Evolutionary conservation across 176 grass and related monocot genomes (phyloP).

Genomic region (Alloteropsis semialata): DNA sequence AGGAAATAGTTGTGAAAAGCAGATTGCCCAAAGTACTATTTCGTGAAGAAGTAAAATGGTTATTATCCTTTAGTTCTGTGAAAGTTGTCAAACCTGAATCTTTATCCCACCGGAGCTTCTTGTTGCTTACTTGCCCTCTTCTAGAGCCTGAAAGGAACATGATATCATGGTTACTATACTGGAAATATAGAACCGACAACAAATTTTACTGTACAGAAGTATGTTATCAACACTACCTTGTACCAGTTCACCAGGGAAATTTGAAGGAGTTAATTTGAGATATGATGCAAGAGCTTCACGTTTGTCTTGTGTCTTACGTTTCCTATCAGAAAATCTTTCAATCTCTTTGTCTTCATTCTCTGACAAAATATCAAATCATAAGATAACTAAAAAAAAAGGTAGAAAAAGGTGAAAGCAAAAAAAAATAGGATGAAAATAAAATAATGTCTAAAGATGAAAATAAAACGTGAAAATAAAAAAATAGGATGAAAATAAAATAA

Average conservation of each 20-base stretch:
- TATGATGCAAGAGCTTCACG: conserved; percentile 57
- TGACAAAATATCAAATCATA: conserved; percentile 14
- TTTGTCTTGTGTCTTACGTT: conserved; percentile 31
- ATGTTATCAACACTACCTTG: conserved; percentile 50
- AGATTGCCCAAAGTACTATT: neutral
- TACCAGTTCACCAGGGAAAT: conserved; percentile 64
- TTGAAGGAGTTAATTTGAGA: conserved; percentile 45
- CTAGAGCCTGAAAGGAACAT: conserved; percentile 37
- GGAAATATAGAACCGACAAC: conserved; percentile 4
- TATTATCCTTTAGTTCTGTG: neutral
- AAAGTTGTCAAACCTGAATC: conserved; percentile 45
- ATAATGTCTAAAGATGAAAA: too few species aligned
- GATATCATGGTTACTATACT: neutral
- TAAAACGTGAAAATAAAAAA: too few species aligned
- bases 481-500: neutral
- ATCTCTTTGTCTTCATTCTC: conserved; percentile 52
- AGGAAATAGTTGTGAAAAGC: neutral
- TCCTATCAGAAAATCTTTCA: conserved; percentile 58
- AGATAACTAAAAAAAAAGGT: neutral
- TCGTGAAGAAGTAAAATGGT: neutral
- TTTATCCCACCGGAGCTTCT: conserved; percentile 67
- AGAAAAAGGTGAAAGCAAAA: neutral
- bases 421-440: too few species aligned
- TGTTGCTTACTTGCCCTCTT: conserved; percentile 36
- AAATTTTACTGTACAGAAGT: neutral